Evolutionary conservation across 192 early-diverging fungal genomes (phyloP).

Genomic region (Mortierella antarctica): DNA sequence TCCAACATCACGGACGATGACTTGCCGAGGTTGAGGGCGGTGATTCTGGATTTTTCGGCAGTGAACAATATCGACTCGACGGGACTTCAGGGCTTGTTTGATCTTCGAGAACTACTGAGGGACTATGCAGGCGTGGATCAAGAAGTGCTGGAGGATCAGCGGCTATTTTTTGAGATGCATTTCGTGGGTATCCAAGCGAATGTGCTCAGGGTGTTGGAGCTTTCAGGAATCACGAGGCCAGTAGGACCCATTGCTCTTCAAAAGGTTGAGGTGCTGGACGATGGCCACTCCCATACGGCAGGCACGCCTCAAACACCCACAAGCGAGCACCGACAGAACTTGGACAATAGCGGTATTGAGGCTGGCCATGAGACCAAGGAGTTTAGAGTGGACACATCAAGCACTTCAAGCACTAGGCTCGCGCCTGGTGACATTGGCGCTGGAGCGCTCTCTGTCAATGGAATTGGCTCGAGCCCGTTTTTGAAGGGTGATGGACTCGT

Average conservation of each 20-base stretch:
- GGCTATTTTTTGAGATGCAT: conserved; percentile 52
- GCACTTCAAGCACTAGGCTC: background rate
- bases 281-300: background rate
- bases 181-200: conserved; percentile 52
- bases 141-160: no score
- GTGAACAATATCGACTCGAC: conserved; percentile 85
- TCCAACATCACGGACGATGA: conserved; percentile 52
- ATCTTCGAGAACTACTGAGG: conserved; percentile 51
- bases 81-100: conserved; percentile 79
- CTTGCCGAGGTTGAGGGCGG: conserved; percentile 66
- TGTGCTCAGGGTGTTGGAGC: conserved; percentile 31
- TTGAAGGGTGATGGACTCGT: conserved; percentile 49
- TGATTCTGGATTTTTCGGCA: conserved; percentile 85
- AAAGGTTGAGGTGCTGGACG: conserved; percentile 15
- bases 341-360: background rate
- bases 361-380: background rate
- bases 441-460: conserved; percentile 24
- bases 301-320: no score
- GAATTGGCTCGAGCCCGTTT: conserved; percentile 28
- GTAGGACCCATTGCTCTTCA: conserved; percentile 23
- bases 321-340: background rate
- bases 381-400: conserved; percentile 6
- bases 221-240: conserved; percentile 39
- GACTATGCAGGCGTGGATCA: conserved; percentile 35
- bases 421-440: conserved; percentile 30